phyloP scores from a whole-genome alignment of 768 basidiomycete genomes.

The Amanita exitialis region DNA sequence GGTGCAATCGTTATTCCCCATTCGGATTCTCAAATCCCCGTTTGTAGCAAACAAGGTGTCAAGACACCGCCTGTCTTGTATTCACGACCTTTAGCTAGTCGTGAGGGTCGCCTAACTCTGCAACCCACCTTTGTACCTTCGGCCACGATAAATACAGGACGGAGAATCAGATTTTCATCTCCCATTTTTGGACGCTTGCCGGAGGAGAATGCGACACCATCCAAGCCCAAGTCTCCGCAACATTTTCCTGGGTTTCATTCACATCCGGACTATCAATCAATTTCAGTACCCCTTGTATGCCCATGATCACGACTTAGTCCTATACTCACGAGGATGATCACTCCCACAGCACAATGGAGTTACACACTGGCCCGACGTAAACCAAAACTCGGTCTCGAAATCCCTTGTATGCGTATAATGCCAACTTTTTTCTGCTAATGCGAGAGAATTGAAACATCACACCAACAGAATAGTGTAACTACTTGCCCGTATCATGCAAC shows the following conservation, averaged over 20 bases:
- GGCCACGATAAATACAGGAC: background rate
- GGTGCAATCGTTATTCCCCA: background rate
- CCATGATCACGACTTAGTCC: background rate
- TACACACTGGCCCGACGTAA: background rate
- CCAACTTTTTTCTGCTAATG: background rate
- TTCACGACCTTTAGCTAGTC: background rate
- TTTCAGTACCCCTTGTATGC: background rate
- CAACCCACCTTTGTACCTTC: background rate
- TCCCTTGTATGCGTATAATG: slow-evolving; percentile 4
- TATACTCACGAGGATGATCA: background rate
- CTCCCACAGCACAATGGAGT: background rate
- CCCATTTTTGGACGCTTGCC: background rate
- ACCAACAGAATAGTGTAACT: background rate
- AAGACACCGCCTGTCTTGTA: background rate
- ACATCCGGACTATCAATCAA: background rate
- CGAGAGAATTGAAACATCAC: background rate
- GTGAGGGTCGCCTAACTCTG: background rate
- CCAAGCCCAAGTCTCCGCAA: background rate
- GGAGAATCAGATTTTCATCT: background rate
- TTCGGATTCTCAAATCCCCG: background rate
- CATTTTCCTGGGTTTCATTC: no score
- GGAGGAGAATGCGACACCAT: background rate
- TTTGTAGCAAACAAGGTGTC: background rate
- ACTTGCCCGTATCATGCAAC: background rate
- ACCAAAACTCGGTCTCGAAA: background rate